A percentile compares a stretch with the other conserved stretches of the same genome.
Evolutionary conservation across 306 rosid species (phyloP).

Genomic region (Malus sieversii): DNA sequence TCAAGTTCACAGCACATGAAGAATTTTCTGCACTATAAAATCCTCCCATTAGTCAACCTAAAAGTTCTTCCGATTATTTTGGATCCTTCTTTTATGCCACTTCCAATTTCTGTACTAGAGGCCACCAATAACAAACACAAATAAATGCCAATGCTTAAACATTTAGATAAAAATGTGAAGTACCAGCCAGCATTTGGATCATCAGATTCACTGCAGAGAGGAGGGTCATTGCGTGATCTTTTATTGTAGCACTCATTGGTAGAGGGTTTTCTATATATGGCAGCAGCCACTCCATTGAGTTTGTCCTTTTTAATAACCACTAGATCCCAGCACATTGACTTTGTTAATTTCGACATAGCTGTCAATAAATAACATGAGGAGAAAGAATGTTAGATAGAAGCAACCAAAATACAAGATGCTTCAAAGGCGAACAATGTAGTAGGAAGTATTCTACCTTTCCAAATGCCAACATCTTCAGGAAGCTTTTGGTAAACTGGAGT

Average conservation of each 20-base stretch:
- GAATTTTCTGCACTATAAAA: background rate
- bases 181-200: slow-evolving; percentile 79
- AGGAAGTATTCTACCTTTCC: slow-evolving; percentile 50
- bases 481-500: slow-evolving; percentile 79
- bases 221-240: slow-evolving; percentile 49
- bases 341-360: slow-evolving; percentile 62
- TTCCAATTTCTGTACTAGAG: background rate
- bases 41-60: background rate
- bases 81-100: background rate
- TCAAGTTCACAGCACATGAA: background rate
- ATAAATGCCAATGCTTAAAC: background rate
- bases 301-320: slow-evolving; percentile 52
- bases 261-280: slow-evolving; percentile 72
- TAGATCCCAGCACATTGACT: slow-evolving; percentile 83
- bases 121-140: background rate
- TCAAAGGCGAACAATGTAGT: background rate
- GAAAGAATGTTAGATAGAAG: slow-evolving; percentile 6
- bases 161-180: background rate
- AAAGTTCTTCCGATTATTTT: background rate
- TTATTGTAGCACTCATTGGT: slow-evolving; percentile 63
- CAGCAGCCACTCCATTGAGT: slow-evolving; percentile 64
- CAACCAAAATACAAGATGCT: slow-evolving; percentile 2
- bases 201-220: slow-evolving; percentile 63
- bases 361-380: slow-evolving; percentile 18
- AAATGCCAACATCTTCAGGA: slow-evolving; percentile 62